These are phyloP conservation scores for Zygoascus ofunaensis DNA, from an alignment of 805 yeast genomes.

Conservation along the genomic window DNA sequence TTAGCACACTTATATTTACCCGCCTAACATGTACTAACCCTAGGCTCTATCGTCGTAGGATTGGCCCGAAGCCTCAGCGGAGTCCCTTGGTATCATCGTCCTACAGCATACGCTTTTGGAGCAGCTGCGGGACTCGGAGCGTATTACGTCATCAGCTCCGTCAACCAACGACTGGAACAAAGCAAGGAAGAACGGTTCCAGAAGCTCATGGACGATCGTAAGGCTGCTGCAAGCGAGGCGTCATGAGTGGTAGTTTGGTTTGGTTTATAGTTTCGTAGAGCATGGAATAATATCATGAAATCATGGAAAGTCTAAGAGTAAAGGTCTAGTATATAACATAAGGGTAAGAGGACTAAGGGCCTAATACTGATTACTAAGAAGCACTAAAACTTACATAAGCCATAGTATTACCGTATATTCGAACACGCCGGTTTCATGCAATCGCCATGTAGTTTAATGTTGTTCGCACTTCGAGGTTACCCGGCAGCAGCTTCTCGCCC, in stretches of 20 bases:
- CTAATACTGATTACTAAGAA: no score
- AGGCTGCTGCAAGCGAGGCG: not conserved
- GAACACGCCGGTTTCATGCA: no score
- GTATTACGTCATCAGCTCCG: not conserved
- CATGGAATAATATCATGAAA: not conserved
- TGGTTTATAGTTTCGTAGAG: not conserved
- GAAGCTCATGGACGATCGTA: conserved; percentile 3
- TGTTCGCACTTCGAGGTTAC: no score
- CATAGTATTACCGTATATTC: no score
- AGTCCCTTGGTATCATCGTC: conserved; percentile 2
- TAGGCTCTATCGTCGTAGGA: conserved; percentile 2
- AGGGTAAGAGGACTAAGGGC: no score
- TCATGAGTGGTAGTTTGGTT: not conserved
- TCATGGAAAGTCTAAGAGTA: not conserved
- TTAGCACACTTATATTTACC: no score
- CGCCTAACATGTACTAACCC: not conserved
- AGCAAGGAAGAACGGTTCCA: conserved; percentile 1
- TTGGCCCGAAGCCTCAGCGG: conserved; percentile 1
- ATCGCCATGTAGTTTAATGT: no score
- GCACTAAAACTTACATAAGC: no score
- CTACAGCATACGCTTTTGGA: conserved; percentile 1
- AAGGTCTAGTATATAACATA: not conserved
- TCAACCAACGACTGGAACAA: conserved; percentile 1
- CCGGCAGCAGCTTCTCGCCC: no score
- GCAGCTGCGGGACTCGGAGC: conserved; percentile 4